Conservation (phyloP, 371 early-diverging fungal genomes). For the Apophysomyces sp. region DNA sequence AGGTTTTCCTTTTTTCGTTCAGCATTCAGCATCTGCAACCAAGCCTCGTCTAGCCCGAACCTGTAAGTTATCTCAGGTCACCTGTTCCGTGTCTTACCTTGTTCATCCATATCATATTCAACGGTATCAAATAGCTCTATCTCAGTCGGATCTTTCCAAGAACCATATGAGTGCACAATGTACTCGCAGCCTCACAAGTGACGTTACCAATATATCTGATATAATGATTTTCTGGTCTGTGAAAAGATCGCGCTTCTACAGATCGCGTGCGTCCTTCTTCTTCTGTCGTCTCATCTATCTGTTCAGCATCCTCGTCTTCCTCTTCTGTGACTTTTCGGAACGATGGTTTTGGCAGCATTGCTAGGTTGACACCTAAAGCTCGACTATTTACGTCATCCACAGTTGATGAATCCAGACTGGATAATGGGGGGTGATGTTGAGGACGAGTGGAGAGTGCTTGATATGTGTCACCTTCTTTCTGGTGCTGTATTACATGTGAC, state of each 20-base stretch:
- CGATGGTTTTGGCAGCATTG: conserved; percentile 41
- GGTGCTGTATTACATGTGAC: conserved; percentile 6
- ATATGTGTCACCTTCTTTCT: conserved; percentile 25
- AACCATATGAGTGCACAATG: not conserved
- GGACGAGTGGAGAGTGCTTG: conserved; percentile 33
- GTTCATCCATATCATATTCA: conserved; percentile 98
- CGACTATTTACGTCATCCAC: not conserved
- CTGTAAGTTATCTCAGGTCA: not conserved
- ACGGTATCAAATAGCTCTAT: conserved; percentile 73
- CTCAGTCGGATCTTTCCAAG: conserved; percentile 74
- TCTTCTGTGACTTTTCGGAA: conserved; percentile 18
- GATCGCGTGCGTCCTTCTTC: not conserved
- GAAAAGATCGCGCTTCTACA: conserved; percentile 9
- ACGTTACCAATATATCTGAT: conserved; percentile 53
- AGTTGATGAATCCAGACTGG: not conserved
- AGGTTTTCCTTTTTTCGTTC: conserved; percentile 59
- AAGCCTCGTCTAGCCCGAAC: conserved; percentile 57
- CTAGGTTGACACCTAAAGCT: conserved; percentile 14
- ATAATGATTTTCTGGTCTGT: conserved; percentile 59
- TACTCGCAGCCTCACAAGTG: not conserved
- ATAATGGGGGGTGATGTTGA: conserved; percentile 8
- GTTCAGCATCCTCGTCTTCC: conserved; percentile 8
- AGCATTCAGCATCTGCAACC: conserved; percentile 74
- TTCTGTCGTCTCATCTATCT: not conserved
- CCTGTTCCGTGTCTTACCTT: conserved; percentile 54